Conservation (phyloP, 768 basidiomycete genomes). For the Rhizopogon salebrosus region DNA sequence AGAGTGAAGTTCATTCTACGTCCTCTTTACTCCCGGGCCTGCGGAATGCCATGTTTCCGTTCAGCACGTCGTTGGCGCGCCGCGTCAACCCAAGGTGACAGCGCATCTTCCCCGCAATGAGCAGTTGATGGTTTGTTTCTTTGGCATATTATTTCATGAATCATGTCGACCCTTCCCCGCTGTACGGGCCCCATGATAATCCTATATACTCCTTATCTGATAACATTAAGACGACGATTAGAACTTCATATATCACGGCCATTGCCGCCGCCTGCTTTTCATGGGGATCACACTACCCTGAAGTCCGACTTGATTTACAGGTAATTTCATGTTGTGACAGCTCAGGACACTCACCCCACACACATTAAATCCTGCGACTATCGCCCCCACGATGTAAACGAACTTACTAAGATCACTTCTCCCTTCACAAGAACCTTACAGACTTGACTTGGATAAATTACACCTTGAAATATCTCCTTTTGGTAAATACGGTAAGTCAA, state of each 20-base stretch:
- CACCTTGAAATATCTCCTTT: background rate
- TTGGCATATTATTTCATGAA: background rate
- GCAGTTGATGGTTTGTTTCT: background rate
- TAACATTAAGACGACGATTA: background rate
- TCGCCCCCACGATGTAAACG: background rate
- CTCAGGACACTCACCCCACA: background rate
- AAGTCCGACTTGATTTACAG: background rate
- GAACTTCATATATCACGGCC: background rate
- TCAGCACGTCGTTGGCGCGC: too few relatives aligned
- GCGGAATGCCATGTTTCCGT: slow-evolving; percentile 1
- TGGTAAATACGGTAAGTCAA: background rate
- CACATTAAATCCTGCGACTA: background rate
- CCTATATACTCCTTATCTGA: background rate
- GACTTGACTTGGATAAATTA: background rate
- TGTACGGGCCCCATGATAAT: background rate
- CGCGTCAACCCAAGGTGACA: background rate
- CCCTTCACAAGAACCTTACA: background rate
- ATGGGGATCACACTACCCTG: background rate
- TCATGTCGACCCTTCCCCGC: background rate
- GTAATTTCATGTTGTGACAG: background rate
- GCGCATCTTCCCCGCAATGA: background rate
- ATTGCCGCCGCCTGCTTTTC: background rate
- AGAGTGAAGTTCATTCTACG: background rate
- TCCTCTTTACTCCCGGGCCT: background rate
- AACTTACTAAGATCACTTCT: background rate